Conservation (phyloP, 2,329 filamentous ascomycete species). For the Fusarium austroafricanum region DNA sequence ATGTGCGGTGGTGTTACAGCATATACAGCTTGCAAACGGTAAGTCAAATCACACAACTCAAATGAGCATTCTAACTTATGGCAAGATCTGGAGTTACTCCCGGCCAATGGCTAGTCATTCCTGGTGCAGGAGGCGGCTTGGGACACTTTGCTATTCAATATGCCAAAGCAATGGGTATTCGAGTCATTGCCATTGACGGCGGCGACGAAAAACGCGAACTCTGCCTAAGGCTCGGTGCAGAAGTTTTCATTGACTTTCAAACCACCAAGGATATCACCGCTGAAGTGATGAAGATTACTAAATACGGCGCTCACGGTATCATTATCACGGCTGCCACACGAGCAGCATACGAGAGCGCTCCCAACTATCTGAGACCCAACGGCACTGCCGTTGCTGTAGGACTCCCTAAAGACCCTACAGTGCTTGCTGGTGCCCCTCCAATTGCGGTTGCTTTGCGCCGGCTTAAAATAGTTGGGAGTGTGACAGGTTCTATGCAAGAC, state of each 20-base stretch:
- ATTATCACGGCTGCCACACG: conserved; percentile 85
- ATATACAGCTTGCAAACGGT: conserved; percentile 85
- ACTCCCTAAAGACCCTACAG: conserved; percentile 63
- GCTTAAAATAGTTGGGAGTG: conserved; percentile 43
- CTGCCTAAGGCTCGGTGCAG: conserved; percentile 75
- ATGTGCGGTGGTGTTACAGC: conserved; percentile 86
- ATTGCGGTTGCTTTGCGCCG: conserved; percentile 32
- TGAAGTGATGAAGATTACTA: conserved; percentile 77
- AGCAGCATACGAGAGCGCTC: conserved; percentile 93
- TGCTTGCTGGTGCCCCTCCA: conserved; percentile 39
- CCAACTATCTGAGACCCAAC: conserved; percentile 81
- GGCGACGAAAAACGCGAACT: conserved; percentile 81
- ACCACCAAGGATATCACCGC: conserved; percentile 79
- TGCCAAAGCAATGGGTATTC: conserved; percentile 86
- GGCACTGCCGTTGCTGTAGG: conserved; percentile 87
- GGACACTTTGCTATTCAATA: conserved; percentile 83
- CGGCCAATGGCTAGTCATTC: conserved; percentile 81
- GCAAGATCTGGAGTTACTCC: conserved; percentile 69
- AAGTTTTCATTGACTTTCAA: conserved; percentile 81
- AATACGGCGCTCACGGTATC: conserved; percentile 87
- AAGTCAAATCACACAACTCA: accelerated
- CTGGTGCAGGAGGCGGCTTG: conserved; percentile 85
- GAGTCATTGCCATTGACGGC: conserved; percentile 80
- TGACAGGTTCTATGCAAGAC: conserved; percentile 40
- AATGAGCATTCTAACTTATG: accelerated